Percentiles rank a stretch among this genome's conserved stretches.
Evolutionary conservation across 2,329 filamentous ascomycete genomes (phyloP).

Genomic region (Fusarium lateritium): DNA sequence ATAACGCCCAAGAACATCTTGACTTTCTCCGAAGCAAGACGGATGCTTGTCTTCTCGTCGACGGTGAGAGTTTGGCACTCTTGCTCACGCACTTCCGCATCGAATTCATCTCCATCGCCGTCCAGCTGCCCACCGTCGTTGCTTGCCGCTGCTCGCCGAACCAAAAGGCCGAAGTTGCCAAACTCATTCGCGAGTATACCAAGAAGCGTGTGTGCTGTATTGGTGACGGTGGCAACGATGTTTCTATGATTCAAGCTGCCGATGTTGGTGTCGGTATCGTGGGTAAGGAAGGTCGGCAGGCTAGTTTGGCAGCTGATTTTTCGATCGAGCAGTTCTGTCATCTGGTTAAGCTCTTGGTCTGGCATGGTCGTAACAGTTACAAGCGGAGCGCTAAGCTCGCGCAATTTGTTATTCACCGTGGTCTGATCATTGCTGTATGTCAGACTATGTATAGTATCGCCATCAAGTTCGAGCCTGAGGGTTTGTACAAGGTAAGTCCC

Average conservation of each 20-base stretch:
- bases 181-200: conserved; percentile 90
- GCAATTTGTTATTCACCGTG: conserved; percentile 98
- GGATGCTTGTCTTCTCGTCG: conserved; percentile 90
- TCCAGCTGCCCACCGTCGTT: conserved; percentile 90
- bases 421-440: conserved; percentile 93
- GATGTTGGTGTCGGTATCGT: conserved; percentile 98
- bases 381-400: conserved; percentile 95
- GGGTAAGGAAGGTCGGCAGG: conserved; percentile 96
- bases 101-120: conserved; percentile 90
- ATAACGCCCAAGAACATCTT: conserved; percentile 88
- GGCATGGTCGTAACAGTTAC: conserved; percentile 98
- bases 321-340: conserved; percentile 96
- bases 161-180: conserved; percentile 95
- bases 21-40: conserved; percentile 91
- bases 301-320: conserved; percentile 95
- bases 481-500: conserved; percentile 80
- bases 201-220: conserved; percentile 98
- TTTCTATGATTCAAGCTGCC: conserved; percentile 98
- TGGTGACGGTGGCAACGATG: conserved; percentile 97
- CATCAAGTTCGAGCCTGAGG: conserved; percentile 91
- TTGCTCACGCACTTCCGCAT: conserved; percentile 86
- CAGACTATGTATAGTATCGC: conserved; percentile 99
- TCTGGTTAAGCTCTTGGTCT: conserved; percentile 95
- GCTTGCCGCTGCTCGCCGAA: conserved; percentile 97
- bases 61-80: conserved; percentile 89